These are phyloP conservation scores for Elsinoe batatas DNA, from an alignment of 2,329 filamentous ascomycete species.

Conservation along the genomic window DNA sequence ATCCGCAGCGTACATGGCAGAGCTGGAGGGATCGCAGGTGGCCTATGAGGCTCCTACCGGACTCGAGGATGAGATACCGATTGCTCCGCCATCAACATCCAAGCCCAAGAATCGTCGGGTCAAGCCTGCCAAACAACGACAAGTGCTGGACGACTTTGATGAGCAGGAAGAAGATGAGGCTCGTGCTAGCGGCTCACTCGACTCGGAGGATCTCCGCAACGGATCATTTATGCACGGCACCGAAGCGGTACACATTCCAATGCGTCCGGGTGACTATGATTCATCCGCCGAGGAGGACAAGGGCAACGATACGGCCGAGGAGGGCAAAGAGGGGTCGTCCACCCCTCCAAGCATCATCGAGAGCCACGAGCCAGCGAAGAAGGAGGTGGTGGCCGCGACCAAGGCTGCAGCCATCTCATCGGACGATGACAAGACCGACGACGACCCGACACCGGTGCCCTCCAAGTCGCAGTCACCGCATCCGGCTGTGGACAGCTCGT, in stretches of 20 bases:
- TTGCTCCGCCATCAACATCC: not conserved
- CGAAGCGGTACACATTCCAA: conserved; percentile 28
- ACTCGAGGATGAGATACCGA: conserved; percentile 30
- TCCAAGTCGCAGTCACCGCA: conserved; percentile 22
- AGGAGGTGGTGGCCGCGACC: not conserved
- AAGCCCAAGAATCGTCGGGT: conserved; percentile 44
- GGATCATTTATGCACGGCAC: conserved; percentile 31
- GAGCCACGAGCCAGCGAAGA: conserved; percentile 14
- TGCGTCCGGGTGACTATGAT: conserved; percentile 11
- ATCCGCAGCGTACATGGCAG: conserved; percentile 20
- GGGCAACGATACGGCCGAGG: conserved; percentile 15
- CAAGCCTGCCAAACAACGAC: conserved; percentile 50
- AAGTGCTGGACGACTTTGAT: conserved; percentile 63
- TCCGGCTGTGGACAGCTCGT: conserved; percentile 12
- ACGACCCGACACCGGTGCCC: conserved; percentile 22
- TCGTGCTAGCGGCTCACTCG: conserved; percentile 45
- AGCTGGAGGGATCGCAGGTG: conserved; percentile 30
- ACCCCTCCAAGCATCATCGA: conserved; percentile 25
- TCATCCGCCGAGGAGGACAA: conserved; percentile 18
- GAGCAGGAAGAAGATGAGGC: conserved; percentile 36
- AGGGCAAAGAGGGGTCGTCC: conserved; percentile 19
- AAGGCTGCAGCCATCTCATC: not conserved
- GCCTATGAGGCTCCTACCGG: conserved; percentile 33
- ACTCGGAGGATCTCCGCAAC: conserved; percentile 56
- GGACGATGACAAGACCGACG: conserved; percentile 16